Base-by-base conservation (phyloP, 345 rosid genomes). In the Cardamine chenopodiifolia region DNA sequence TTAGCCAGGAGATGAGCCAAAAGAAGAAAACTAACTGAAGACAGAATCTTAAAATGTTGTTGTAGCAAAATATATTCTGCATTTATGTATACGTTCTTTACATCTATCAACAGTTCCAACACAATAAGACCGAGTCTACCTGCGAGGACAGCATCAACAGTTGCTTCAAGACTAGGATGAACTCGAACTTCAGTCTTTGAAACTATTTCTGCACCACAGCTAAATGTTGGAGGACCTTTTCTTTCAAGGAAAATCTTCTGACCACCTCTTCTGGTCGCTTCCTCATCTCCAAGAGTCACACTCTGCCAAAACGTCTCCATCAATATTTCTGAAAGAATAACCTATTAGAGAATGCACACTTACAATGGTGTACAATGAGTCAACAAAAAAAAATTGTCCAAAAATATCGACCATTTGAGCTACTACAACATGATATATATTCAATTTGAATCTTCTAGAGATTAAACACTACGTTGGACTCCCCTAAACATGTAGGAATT, bases 221-320 rank as follows among this genome's bases (percentile, higher is more conserved):
- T 80, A 85, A 93, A 91, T 17, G 94, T 87, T 60, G 96, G 79
- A 56, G 96, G 97, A 37, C 97, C 97, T 85, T 85, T 87, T 81
- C 97, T 87, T 82, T 91, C 98, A 52, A 85, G 83, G 75, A 89
- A 89, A 22, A 94, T 87, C 85, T 93, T 93, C 66, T 91, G 91
- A 68, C 88, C 92, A 67, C 97, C 92, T 79, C 94, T 85, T 68
- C 94, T 70, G 61, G 86, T 89, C 45, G 97, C 92, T 83, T 89
- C 96, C 71, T 91, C 96, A 64, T 91, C 97, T 69, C 97, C 97
- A 50, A 89, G 84, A 39, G 98, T 93, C 60, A 89, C 98, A 79
- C 90, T 91, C 94, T 87, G 81, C 35, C 63, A 71, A 81, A 73
- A 48, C 20, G 35, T 37, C 10, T 59, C 54, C 65, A 32, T 78